phyloP scores from a whole-genome alignment of 176 grass and related monocot species.

The Aegilops speltoides region DNA sequence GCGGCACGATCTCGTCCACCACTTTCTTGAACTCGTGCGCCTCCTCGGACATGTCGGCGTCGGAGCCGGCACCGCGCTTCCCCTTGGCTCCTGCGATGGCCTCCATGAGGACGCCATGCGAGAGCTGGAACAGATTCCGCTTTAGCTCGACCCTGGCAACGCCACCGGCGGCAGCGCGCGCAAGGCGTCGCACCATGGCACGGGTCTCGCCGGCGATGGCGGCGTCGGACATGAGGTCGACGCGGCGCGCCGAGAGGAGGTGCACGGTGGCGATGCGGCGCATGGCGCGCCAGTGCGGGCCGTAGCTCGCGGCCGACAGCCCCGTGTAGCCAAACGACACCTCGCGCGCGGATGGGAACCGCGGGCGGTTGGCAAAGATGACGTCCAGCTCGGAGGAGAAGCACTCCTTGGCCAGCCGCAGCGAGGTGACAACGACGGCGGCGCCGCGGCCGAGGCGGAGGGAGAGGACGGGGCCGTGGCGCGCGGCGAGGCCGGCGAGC shows the following conservation, averaged over 20 bases:
- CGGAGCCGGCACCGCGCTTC: background rate
- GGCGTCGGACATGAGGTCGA: background rate
- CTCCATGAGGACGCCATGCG: background rate
- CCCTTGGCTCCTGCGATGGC: background rate
- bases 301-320: background rate
- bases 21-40: slow-evolving; percentile 29
- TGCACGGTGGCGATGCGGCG: background rate
- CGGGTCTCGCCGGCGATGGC: background rate
- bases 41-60: background rate
- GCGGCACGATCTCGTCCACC: slow-evolving; percentile 35
- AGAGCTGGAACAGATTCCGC: background rate
- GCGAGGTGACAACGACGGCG: background rate
- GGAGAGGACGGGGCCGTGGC: background rate
- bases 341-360: background rate
- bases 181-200: background rate
- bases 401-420: background rate
- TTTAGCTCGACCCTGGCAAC: background rate
- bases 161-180: background rate
- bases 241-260: background rate
- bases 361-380: background rate
- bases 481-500: background rate
- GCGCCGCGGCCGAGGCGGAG: background rate
- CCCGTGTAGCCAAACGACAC: background rate
- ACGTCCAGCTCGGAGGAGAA: background rate
- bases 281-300: background rate